Base-by-base conservation (phyloP, 1,139 yeast genomes). In the Geotrichum cucujoidarum region DNA sequence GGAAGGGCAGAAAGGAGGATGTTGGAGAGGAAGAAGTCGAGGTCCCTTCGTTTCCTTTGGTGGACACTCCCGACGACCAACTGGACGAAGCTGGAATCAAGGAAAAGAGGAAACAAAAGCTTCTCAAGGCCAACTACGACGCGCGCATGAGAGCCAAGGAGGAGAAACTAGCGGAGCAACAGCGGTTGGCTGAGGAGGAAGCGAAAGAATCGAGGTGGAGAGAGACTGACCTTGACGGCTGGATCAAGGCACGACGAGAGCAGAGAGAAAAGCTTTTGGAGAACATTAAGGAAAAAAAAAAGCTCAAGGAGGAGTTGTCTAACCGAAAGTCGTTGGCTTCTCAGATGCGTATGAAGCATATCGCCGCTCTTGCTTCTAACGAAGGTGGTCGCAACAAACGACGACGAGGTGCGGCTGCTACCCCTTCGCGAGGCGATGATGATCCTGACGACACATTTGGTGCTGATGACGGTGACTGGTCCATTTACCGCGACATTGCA, bases 401-500 rank as follows among this genome's bases (percentile, higher is more conserved):
- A 20, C 56, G 67, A 3, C 57, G 61, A 17, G 60, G 65, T 14
- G 53, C 52, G 4, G 58, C 57, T 10, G 40, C 24, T 25, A 25
- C 40, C 10, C 27, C 35, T 7, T 30, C n/a, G 11, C 40, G 49
- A 14, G 84, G 85, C 40, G 96, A 87, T 60, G 88, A 86, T 60
- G 96, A 88, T 63, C 95, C 95, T 11, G 89, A 83, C 60, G 97
- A 90, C 66, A 88, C 90, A 0, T 92, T 92, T 67, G 97, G 97
- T 52, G 92, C 97, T 3, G 83, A 89, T 60, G 98, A 92, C 62
- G 95, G 86, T 48, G 98, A 92, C 64, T 92, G 97, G 97, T 78
- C 85, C 36, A 81, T 89, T 20, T 92, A 92, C 64, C 76, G 95
- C 58, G 95, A 88, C 59, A 83, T 89, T 45, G 80, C 89, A 18